Evolutionary conservation across 108 stramenopile genomes (phyloP).

Genomic region (Fragilariopsis cylindrus): DNA sequence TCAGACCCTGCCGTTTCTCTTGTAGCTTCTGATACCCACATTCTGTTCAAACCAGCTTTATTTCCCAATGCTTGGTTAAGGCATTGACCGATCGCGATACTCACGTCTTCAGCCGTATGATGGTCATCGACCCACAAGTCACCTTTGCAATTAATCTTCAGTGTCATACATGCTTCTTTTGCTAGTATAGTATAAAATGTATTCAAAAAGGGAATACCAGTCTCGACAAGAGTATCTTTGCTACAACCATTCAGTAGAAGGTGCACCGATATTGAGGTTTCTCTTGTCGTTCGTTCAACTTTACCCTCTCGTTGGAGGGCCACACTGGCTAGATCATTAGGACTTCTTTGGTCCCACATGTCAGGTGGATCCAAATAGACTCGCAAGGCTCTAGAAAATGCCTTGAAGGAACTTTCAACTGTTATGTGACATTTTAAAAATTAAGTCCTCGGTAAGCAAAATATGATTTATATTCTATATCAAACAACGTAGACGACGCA

Average conservation of each 20-base stretch:
- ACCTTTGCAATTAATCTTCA: slow-evolving; percentile 74
- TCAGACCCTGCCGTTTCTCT: slow-evolving; percentile 9
- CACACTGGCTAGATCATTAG: slow-evolving; percentile 43
- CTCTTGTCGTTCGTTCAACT: slow-evolving; percentile 75
- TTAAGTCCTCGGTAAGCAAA: neutral
- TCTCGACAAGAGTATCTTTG: slow-evolving; percentile 46
- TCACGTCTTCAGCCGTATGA: slow-evolving; percentile 95
- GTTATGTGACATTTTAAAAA: slow-evolving; percentile 28
- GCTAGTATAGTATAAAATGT: slow-evolving; percentile 71
- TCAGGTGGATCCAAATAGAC: slow-evolving; percentile 58
- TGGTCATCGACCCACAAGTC: slow-evolving; percentile 97
- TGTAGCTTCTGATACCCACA: slow-evolving; percentile 64
- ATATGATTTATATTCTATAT: slow-evolving; percentile 1
- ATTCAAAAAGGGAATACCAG: slow-evolving; percentile 87
- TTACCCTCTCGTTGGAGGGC: slow-evolving; percentile 52
- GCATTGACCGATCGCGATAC: slow-evolving; percentile 90
- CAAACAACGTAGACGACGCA: neutral
- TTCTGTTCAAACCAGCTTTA: slow-evolving; percentile 88
- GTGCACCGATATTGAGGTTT: slow-evolving; percentile 71
- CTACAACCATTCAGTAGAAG: slow-evolving; percentile 51
- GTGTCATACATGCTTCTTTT: slow-evolving; percentile 63
- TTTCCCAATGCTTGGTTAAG: slow-evolving; percentile 81
- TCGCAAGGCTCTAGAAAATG: slow-evolving; percentile 75
- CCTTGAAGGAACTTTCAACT: slow-evolving; percentile 86
- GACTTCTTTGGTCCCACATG: slow-evolving; percentile 53